Conservation (phyloP, 352 stramenopile species). For the Peronospora tabacina region DNA sequence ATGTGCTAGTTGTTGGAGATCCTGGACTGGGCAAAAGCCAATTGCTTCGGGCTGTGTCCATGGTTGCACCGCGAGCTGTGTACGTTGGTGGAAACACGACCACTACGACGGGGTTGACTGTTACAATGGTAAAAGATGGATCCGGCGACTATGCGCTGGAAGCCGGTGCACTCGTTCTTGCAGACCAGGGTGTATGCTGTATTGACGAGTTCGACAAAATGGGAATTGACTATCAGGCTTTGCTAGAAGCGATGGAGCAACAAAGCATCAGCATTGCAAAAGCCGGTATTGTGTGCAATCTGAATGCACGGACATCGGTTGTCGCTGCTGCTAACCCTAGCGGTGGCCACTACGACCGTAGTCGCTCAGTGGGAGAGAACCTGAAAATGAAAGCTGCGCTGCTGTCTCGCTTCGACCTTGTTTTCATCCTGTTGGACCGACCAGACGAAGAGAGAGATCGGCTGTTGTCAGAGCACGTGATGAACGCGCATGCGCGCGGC, state of each 20-base stretch:
- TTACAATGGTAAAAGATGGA: slow-evolving; percentile 93
- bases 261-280: slow-evolving; percentile 94
- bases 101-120: slow-evolving; percentile 92
- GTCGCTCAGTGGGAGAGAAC: slow-evolving; percentile 93
- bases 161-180: slow-evolving; percentile 89
- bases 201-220: slow-evolving; percentile 99
- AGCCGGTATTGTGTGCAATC: slow-evolving; percentile 90
- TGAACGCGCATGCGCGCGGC: slow-evolving; percentile 71
- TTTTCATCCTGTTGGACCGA: slow-evolving; percentile 95
- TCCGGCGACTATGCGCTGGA: slow-evolving; percentile 89
- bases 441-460: slow-evolving; percentile 90
- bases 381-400: slow-evolving; percentile 94
- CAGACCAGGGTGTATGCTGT: slow-evolving; percentile 93
- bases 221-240: slow-evolving; percentile 80
- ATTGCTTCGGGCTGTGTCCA: slow-evolving; percentile 89
- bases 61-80: slow-evolving; percentile 89
- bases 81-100: slow-evolving; percentile 97
- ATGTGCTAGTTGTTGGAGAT: slow-evolving; percentile 95
- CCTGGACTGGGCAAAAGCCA: slow-evolving; percentile 94
- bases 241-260: slow-evolving; percentile 99
- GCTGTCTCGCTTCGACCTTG: slow-evolving; percentile 94
- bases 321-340: slow-evolving; percentile 96
- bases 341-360: slow-evolving; percentile 94
- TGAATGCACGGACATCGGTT: slow-evolving; percentile 92
- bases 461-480: slow-evolving; percentile 92